These are phyloP conservation scores for Cicer bijugum DNA, from an alignment of 306 rosid species.

Conservation along the genomic window DNA sequence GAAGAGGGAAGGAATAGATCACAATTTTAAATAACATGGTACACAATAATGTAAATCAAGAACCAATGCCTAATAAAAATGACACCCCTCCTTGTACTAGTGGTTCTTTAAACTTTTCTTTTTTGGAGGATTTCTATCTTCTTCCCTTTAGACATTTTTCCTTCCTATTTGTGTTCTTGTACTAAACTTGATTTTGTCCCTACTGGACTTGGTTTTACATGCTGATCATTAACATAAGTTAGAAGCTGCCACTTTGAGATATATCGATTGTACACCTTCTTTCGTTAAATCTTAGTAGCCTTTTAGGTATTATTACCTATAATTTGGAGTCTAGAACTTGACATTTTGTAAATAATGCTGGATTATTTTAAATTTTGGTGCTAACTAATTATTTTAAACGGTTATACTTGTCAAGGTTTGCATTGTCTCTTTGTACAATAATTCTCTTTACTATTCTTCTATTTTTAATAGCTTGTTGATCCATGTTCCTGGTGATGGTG, in stretches of 20 bases:
- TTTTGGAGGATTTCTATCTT: constrained; percentile 4
- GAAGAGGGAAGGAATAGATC: neutral
- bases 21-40: constrained; percentile 4
- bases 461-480: constrained; percentile 44
- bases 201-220: constrained; percentile 13
- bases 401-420: constrained; percentile 24
- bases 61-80: constrained; percentile 15
- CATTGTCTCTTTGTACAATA: constrained; percentile 16
- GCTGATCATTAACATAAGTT: constrained; percentile 14
- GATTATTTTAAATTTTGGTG: constrained; percentile 15
- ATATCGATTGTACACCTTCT: constrained; percentile 11
- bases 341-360: constrained; percentile 20
- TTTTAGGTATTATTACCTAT: constrained; percentile 6
- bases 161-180: constrained; percentile 2
- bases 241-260: neutral
- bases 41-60: neutral
- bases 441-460: neutral
- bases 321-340: constrained; percentile 2
- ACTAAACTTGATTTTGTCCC: constrained; percentile 6
- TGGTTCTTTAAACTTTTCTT: neutral
- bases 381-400: neutral
- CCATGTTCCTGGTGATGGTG: constrained; percentile 34
- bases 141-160: neutral
- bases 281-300: constrained; percentile 6
- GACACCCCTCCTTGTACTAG: neutral